phyloP scores from a whole-genome alignment of 2,329 filamentous ascomycete genomes.

The Teratosphaeria gauchensis region DNA sequence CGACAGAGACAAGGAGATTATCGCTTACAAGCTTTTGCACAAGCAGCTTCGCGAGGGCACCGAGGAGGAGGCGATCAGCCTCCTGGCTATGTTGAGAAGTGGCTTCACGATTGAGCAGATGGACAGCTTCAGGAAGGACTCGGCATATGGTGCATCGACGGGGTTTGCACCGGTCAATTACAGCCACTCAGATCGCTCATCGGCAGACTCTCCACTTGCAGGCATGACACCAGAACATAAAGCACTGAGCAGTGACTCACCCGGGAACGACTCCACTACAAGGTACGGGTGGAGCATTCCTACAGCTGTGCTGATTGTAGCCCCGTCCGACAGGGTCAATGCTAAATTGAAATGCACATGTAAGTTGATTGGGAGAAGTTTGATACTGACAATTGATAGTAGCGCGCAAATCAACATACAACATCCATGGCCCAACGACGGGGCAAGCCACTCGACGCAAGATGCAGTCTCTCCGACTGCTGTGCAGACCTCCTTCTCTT shows the following conservation, averaged over 20 bases:
- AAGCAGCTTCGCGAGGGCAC: neutral
- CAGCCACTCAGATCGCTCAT: neutral
- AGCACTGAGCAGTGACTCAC: neutral
- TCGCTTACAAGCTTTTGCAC: neutral
- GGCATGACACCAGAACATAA: neutral
- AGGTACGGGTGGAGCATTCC: neutral
- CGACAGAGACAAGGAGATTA: neutral
- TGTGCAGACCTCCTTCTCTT: neutral
- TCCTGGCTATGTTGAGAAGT: neutral
- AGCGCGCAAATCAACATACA: neutral
- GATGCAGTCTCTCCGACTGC: neutral
- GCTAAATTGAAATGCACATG: neutral
- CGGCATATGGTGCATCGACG: neutral
- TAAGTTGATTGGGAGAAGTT: neutral
- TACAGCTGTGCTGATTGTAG: neutral
- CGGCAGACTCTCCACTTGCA: neutral
- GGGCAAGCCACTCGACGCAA: neutral
- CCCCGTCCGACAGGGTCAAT: neutral
- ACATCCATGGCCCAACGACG: neutral
- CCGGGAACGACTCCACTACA: neutral
- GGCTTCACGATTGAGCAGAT: neutral
- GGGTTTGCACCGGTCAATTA: neutral
- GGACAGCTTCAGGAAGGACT: neutral
- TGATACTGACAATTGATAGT: neutral
- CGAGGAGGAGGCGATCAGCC: neutral